Conservation (phyloP, 768 basidiomycete species). For the Phanerodontia chrysosporium region DNA sequence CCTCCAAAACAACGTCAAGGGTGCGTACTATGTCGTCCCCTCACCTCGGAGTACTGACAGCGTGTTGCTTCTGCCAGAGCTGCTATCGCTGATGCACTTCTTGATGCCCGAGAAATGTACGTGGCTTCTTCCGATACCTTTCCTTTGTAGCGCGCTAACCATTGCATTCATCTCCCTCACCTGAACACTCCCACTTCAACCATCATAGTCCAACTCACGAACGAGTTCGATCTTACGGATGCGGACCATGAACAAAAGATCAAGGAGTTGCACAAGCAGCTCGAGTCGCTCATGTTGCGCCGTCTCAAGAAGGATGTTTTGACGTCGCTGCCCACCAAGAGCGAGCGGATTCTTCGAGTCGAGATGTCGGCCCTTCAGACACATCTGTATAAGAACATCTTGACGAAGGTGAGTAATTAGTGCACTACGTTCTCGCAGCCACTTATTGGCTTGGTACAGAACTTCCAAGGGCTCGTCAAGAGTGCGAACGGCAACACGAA, state of each 20-base stretch:
- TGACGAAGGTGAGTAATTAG: conserved; percentile 65
- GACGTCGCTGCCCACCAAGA: conserved; percentile 94
- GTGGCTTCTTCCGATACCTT: conserved; percentile 22
- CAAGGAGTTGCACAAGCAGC: conserved; percentile 89
- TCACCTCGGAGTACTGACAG: conserved; percentile 11
- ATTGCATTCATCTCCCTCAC: background rate
- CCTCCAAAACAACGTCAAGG: conserved; percentile 98
- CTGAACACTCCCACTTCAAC: no score
- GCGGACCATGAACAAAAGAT: conserved; percentile 93
- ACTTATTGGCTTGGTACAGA: conserved; percentile 42
- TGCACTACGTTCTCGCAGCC: background rate
- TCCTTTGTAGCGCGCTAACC: background rate
- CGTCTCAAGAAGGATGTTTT: conserved; percentile 95
- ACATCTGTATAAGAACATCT: conserved; percentile 97
- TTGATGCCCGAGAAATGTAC: conserved; percentile 96
- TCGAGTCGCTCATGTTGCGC: conserved; percentile 91
- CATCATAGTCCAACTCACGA: conserved; percentile 80
- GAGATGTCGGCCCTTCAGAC: conserved; percentile 97
- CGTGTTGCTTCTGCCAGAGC: conserved; percentile 46
- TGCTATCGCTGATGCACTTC: conserved; percentile 98
- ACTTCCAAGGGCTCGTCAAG: conserved; percentile 89
- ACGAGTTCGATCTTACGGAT: conserved; percentile 93
- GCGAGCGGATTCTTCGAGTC: conserved; percentile 93
- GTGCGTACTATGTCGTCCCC: conserved; percentile 38
- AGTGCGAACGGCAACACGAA: conserved; percentile 85